phyloP scores from a whole-genome alignment of 352 stramenopile species.

The Phytophthora rubi region DNA sequence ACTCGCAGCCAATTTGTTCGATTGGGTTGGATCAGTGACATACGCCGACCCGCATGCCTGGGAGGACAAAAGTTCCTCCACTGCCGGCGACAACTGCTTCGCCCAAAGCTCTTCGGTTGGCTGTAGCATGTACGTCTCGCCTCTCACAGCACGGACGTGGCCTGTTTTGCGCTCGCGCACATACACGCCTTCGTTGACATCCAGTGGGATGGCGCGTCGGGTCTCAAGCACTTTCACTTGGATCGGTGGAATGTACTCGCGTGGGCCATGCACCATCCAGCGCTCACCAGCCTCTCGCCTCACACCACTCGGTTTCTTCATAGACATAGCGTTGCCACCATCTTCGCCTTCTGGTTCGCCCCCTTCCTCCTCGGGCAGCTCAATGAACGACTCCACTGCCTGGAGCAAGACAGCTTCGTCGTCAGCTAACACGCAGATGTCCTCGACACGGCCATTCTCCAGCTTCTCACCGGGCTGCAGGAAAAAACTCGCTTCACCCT shows the following conservation, averaged over 20 bases:
- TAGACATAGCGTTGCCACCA: not conserved
- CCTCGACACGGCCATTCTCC: constrained; percentile 65
- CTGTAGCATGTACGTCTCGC: constrained; percentile 85
- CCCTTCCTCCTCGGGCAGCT: constrained; percentile 34
- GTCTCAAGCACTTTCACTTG: constrained; percentile 79
- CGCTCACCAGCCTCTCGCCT: constrained; percentile 72
- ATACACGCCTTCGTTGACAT: constrained; percentile 84
- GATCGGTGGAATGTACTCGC: constrained; percentile 83
- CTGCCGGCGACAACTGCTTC: constrained; percentile 66
- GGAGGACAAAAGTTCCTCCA: constrained; percentile 68
- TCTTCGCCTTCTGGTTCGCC: constrained; percentile 30
- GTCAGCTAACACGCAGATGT: constrained; percentile 74
- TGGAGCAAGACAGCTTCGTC: constrained; percentile 84
- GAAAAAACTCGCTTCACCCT: constrained; percentile 81
- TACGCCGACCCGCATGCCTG: constrained; percentile 68
- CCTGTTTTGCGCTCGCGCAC: constrained; percentile 81
- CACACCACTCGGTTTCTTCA: constrained; percentile 30
- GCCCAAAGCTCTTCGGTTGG: constrained; percentile 79
- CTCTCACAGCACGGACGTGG: constrained; percentile 74
- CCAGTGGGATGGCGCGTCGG: constrained; percentile 77
- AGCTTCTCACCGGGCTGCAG: constrained; percentile 66
- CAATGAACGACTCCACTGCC: constrained; percentile 68
- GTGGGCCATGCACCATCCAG: constrained; percentile 83
- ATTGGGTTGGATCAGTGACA: constrained; percentile 52
- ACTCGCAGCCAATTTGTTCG: constrained; percentile 33